Evolutionary conservation across 306 rosid genomes (phyloP).

Genomic region (Urtica urens): DNA sequence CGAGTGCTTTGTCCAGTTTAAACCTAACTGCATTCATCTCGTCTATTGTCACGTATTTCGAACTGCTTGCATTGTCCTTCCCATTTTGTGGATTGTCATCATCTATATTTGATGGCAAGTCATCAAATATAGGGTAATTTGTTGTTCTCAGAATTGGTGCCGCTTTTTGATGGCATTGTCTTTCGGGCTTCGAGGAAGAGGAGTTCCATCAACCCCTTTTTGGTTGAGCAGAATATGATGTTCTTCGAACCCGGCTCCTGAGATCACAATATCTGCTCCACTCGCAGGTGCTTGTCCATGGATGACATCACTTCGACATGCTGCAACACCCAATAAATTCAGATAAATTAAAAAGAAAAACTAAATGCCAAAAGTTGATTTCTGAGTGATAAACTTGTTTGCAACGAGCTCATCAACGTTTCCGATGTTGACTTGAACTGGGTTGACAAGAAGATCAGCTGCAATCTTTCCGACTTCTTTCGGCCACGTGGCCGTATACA

Average conservation of each 20-base stretch:
- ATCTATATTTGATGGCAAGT: too few species aligned
- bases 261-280: conserved; percentile 79
- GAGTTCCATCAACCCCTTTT: conserved; percentile 99
- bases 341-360: conserved; percentile 5
- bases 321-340: too few species aligned
- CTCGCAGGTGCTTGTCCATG: conserved; percentile 66
- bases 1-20: too few species aligned
- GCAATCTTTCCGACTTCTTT: conserved; percentile 97
- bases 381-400: conserved; percentile 91
- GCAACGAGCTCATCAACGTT: conserved; percentile 97
- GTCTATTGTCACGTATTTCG: too few species aligned
- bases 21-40: too few species aligned
- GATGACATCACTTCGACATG: conserved; percentile 69
- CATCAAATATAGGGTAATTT: too few species aligned
- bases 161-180: too few species aligned
- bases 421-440: conserved; percentile 96
- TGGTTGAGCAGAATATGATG: conserved; percentile 86
- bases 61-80: too few species aligned
- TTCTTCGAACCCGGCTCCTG: conserved; percentile 89
- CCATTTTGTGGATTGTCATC: too few species aligned
- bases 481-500: conserved; percentile 99
- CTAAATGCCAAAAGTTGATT: conserved; percentile 17
- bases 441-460: conserved; percentile 79
- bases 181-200: conserved; percentile 84
- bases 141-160: too few species aligned